Conservation (phyloP, 1,139 yeast species). For the Blastobotrys arbuscula region DNA sequence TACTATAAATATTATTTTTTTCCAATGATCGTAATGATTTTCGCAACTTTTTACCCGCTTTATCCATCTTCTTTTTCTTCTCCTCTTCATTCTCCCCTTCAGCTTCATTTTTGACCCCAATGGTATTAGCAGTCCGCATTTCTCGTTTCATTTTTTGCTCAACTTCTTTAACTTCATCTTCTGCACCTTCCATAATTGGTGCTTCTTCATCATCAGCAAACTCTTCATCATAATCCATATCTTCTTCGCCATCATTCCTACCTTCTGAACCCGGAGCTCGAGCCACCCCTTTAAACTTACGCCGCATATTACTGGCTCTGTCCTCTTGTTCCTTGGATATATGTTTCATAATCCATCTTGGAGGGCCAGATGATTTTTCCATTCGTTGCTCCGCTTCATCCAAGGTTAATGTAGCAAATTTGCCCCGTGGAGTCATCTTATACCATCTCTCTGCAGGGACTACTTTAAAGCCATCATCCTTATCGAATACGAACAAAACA, state of each 20-base stretch:
- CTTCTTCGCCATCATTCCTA: constrained; percentile 76
- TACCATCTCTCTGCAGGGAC: constrained; percentile 93
- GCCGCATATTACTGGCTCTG: constrained; percentile 17
- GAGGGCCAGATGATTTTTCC: constrained; percentile 67
- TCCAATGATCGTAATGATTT: constrained; percentile 83
- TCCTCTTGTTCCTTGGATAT: constrained; percentile 54
- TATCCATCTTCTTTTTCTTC: constrained; percentile 72
- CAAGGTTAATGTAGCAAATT: constrained; percentile 84
- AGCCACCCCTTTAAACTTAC: constrained; percentile 53
- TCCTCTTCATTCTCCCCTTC: constrained; percentile 53
- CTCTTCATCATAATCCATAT: constrained; percentile 91
- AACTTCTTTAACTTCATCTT: constrained; percentile 86
- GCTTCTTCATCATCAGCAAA: constrained; percentile 99
- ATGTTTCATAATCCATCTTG: constrained; percentile 95
- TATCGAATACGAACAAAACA: constrained; percentile 79
- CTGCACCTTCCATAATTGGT: constrained; percentile 95
- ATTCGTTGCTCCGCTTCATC: constrained; percentile 96
- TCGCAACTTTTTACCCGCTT: constrained; percentile 82
- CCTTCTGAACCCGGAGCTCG: constrained; percentile 30
- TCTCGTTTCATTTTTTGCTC: constrained; percentile 86
- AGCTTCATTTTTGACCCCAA: constrained; percentile 42
- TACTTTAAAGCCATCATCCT: constrained; percentile 84
- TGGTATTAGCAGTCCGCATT: constrained; percentile 77
- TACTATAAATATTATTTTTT: constrained; percentile 82
- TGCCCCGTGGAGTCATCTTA: constrained; percentile 87